Percentiles rank a stretch among this genome's conserved stretches.
These are phyloP conservation scores for Fraxinus sp. DNA, from an alignment of 305 asterid genomes.

Conservation along the genomic window DNA sequence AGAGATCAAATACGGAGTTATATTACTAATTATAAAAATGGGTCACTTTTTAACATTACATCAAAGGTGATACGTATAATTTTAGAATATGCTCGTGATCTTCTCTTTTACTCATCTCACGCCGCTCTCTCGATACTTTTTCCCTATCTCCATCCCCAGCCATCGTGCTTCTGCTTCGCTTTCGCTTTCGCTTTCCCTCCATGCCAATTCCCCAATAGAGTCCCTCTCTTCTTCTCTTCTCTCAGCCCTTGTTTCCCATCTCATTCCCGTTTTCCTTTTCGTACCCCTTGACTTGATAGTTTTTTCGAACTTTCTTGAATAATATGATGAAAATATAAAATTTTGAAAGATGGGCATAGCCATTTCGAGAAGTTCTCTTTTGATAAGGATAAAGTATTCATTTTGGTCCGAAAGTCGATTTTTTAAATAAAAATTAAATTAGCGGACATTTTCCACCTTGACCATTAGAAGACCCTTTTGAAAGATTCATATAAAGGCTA, in stretches of 20 bases:
- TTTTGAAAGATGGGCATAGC: not conserved
- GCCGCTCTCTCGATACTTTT: not conserved
- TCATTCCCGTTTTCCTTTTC: not conserved
- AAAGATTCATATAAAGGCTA: not conserved
- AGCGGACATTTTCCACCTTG: not conserved
- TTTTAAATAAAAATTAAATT: not conserved
- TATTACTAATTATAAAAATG: not conserved
- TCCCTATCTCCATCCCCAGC: not conserved
- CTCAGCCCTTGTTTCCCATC: not conserved
- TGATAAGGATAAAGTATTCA: not conserved
- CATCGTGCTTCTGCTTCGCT: not conserved
- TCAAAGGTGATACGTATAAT: not conserved
- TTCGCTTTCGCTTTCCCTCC: not conserved
- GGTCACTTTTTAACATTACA: not conserved
- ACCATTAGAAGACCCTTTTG: not conserved
- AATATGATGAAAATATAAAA: not conserved
- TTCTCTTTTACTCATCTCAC: not conserved
- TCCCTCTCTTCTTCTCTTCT: not conserved
- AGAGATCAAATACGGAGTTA: too few species aligned
- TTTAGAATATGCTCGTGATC: not conserved
- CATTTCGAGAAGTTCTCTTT: not conserved
- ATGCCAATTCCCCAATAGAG: not conserved
- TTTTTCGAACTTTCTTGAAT: not conserved
- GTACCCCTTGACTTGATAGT: not conserved
- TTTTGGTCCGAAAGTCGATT: not conserved